Base-by-base conservation (phyloP, 345 rosid genomes). In the Balakata baccata region DNA sequence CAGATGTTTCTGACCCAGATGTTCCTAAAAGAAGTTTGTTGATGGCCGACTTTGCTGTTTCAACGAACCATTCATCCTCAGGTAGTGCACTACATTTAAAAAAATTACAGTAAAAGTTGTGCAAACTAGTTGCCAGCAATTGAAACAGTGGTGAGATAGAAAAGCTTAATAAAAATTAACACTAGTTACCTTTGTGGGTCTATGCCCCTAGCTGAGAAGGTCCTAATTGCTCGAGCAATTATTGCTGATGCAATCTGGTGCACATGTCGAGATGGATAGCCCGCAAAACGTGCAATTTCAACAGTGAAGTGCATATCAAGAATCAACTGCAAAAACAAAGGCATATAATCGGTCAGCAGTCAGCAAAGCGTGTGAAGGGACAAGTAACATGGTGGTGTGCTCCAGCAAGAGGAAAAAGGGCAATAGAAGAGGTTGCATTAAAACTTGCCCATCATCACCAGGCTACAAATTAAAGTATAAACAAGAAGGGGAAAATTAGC, bases 261-360 rank as follows among this genome's bases (percentile, higher is more conserved):
- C 23, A 88, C 89, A 53, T 87, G 86, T 54, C 94, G 83, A 69
- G 85, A 92, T 37, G 97, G 98, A 80, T 92, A 95, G 17, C 99
- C 98, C 18, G 99, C 99, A 68, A 87, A 95, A 61, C 94, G 87
- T 3, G 99, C 99, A 75, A 95, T 91, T 85, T 95, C 99, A 56
- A 95, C 97, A n/a, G 99, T 95, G 84, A 95, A 95, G 80, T 92
- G 97, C 99, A 95, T 95, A 76, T 95, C 98, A 18, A 95, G 97
- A 68, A 95, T 91, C 75, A 95, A 87, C 99, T 91, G 97, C 80
- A 83, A 81, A 64, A 72, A 74, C 56, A 74, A 66, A 71, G 43
- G 71, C 39, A 69, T 37, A 23, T 59, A 25, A n/a, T 38, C 38
- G 3, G 18, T 59, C 46, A 59, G 60, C 37, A 8, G 18, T 59